phyloP scores from a whole-genome alignment of 139 green algal species.

The Pseudopediastrum boryanum region DNA sequence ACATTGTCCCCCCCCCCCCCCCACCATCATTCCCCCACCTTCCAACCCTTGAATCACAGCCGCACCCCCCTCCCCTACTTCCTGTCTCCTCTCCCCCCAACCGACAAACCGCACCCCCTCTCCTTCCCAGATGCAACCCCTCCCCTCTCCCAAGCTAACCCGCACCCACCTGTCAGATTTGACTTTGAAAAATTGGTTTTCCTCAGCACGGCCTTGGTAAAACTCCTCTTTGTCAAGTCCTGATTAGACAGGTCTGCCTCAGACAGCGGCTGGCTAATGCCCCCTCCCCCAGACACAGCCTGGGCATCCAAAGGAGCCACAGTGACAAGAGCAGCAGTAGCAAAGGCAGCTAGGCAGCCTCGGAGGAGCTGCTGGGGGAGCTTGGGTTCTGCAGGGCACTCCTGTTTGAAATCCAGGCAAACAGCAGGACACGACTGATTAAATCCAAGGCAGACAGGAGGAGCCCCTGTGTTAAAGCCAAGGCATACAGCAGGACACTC shows the following conservation, averaged over 20 bases:
- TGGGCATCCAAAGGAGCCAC: neutral
- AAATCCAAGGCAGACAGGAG: too few relatives aligned
- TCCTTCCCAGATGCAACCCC: neutral
- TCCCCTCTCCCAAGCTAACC: neutral
- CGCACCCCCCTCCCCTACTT: too few relatives aligned
- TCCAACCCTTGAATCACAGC: too few relatives aligned
- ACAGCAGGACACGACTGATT: too few relatives aligned
- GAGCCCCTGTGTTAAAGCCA: too few relatives aligned
- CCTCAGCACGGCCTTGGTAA: conserved; percentile 72
- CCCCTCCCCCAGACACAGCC: conserved; percentile 41
- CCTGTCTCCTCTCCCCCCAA: neutral
- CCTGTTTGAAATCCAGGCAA: too few relatives aligned
- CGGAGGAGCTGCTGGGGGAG: conserved; percentile 1
- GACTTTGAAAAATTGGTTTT: conserved; percentile 66
- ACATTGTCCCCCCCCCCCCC: too few relatives aligned
- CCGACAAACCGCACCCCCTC: neutral
- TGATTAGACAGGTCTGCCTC: conserved; percentile 35
- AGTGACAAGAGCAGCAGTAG: conserved; percentile 24
- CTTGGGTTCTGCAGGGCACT: too few relatives aligned
- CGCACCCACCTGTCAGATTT: conserved; percentile 57
- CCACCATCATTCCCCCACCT: too few relatives aligned
- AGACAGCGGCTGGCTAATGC: conserved; percentile 36
- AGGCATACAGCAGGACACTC: too few relatives aligned
- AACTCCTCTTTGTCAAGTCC: conserved; percentile 66
- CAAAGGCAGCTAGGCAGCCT: neutral